Evolutionary conservation across 208 protist species (phyloP).

Genomic region (Lotmaria passim): DNA sequence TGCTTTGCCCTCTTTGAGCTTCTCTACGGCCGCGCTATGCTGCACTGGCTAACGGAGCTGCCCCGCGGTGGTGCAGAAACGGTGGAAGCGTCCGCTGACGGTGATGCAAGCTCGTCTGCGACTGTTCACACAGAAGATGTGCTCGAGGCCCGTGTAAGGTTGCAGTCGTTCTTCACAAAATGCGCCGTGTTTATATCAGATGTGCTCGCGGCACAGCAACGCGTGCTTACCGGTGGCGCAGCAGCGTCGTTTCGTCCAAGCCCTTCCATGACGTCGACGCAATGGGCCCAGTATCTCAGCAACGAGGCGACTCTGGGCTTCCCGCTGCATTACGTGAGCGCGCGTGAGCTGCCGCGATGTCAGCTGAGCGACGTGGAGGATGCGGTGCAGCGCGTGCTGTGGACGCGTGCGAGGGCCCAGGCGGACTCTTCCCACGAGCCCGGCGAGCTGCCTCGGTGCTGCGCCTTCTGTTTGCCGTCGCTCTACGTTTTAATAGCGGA

Average conservation of each 20-base stretch:
- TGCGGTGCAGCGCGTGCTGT: constrained; percentile 20
- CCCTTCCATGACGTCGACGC: constrained; percentile 10
- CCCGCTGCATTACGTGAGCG: constrained; percentile 25
- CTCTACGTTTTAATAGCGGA: constrained; percentile 22
- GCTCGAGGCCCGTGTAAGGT: background rate
- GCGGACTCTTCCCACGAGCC: background rate
- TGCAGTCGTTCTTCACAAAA: constrained; percentile 25
- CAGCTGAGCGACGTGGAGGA: constrained; percentile 26
- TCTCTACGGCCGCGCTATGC: constrained; percentile 18
- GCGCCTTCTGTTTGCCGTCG: constrained; percentile 19
- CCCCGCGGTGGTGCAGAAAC: background rate
- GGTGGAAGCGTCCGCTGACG: background rate
- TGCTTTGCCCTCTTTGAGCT: constrained; percentile 32
- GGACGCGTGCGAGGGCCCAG: background rate
- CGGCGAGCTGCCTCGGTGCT: constrained; percentile 4
- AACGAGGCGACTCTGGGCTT: constrained; percentile 21
- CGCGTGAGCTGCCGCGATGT: background rate
- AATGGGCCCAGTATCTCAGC: constrained; percentile 29
- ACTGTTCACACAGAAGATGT: background rate
- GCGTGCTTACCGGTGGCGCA: background rate
- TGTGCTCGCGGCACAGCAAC: constrained; percentile 17
- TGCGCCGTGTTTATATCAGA: constrained; percentile 24
- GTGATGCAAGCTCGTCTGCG: background rate
- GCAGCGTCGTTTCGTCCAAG: background rate
- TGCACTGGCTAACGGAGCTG: constrained; percentile 7